Conservation (phyloP, 805 yeast species). For the Yarrowia sp. region DNA sequence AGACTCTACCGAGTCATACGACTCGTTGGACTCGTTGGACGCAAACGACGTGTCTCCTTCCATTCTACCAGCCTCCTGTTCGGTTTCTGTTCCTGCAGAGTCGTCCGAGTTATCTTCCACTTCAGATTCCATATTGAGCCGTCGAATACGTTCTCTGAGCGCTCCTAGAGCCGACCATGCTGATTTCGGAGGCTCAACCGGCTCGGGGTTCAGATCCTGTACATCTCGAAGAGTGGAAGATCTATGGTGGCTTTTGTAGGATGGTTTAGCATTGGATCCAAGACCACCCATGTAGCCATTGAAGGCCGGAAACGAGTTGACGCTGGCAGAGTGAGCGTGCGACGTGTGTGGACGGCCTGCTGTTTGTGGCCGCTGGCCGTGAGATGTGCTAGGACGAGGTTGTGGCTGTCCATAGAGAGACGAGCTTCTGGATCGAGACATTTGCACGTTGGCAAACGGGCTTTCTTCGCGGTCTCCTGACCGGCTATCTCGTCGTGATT, state of each 20-base stretch:
- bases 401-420: background rate
- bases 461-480: conserved; percentile 6
- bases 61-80: background rate
- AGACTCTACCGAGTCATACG: conserved; percentile 4
- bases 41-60: conserved; percentile 5
- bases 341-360: conserved; percentile 23
- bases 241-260: background rate
- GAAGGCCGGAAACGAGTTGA: conserved; percentile 1
- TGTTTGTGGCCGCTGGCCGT: background rate
- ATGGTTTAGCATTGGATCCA: background rate
- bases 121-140: conserved; percentile 23
- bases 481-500: background rate
- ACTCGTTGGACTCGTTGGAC: conserved; percentile 7
- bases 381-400: background rate
- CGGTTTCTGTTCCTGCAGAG: conserved; percentile 2
- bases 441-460: background rate
- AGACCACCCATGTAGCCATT: background rate
- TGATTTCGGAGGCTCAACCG: background rate
- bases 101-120: background rate
- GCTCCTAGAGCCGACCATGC: conserved; percentile 18
- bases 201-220: background rate
- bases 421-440: conserved; percentile 11
- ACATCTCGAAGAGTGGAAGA: conserved; percentile 2
- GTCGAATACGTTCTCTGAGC: conserved; percentile 4
- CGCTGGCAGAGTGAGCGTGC: background rate